Conservation (phyloP, 2,329 filamentous ascomycete genomes). For the Aspergillus sp. region DNA sequence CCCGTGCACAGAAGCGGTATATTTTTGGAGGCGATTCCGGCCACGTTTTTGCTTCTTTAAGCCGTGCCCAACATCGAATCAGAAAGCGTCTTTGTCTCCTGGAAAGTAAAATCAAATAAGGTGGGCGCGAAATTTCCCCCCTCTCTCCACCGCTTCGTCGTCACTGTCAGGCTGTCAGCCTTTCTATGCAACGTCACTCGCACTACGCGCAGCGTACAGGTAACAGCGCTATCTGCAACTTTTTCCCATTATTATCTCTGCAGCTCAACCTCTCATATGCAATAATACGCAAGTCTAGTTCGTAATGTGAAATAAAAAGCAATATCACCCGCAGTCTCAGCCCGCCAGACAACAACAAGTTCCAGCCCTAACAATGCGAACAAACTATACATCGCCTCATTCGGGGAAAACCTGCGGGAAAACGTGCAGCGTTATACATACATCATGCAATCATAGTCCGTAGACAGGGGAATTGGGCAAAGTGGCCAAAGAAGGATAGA, state of each 20-base stretch:
- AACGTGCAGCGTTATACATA: constrained; percentile 33
- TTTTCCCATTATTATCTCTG: constrained; percentile 3
- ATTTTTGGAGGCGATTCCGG: neutral
- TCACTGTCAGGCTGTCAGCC: no score
- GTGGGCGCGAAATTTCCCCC: neutral
- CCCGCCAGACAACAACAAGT: constrained; percentile 6
- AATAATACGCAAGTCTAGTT: constrained; percentile 11
- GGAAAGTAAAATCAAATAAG: constrained; percentile 1
- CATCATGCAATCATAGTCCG: constrained; percentile 38
- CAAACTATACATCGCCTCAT: constrained; percentile 24
- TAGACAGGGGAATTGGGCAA: constrained; percentile 22
- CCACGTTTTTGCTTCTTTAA: constrained; percentile 8
- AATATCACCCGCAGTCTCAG: constrained; percentile 4
- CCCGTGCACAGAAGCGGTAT: neutral
- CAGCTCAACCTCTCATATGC: constrained; percentile 10
- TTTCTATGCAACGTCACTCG: neutral
- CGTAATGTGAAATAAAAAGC: constrained; percentile 8
- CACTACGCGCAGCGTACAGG: neutral
- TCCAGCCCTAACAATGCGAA: constrained; percentile 18
- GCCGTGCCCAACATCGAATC: neutral
- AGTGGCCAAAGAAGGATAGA: constrained; percentile 3
- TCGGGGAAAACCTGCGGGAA: constrained; percentile 15
- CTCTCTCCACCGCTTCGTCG: neutral
- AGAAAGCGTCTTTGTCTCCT: neutral
- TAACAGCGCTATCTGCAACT: neutral